Conservation (phyloP, 2,329 filamentous ascomycete genomes). For the Arachnomyces sp. region DNA sequence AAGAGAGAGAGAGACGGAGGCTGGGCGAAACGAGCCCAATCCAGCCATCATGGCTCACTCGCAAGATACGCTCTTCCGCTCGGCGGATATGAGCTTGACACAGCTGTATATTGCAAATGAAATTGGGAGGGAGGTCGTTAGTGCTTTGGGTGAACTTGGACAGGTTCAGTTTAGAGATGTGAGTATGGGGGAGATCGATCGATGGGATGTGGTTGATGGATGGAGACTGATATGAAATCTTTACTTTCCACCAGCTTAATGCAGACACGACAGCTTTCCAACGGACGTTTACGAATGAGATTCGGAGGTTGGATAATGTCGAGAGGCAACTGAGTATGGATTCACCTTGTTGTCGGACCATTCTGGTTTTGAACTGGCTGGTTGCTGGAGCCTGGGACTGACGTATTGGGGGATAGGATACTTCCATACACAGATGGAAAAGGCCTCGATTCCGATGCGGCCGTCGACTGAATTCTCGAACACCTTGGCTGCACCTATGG, state of each 20-base stretch:
- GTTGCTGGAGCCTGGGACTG: background rate
- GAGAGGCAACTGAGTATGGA: slow-evolving; percentile 86
- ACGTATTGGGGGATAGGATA: slow-evolving; percentile 55
- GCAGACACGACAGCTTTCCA: slow-evolving; percentile 90
- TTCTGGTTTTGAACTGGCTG: background rate
- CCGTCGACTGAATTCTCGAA: slow-evolving; percentile 88
- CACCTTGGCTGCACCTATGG: slow-evolving; percentile 76
- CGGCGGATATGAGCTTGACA: slow-evolving; percentile 99
- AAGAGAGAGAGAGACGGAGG: too few species aligned
- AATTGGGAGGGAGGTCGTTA: slow-evolving; percentile 95
- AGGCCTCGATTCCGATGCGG: slow-evolving; percentile 74
- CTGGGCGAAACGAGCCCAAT: slow-evolving; percentile 1
- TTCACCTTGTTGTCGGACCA: slow-evolving; percentile 15
- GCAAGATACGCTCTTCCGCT: slow-evolving; percentile 96
- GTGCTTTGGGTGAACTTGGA: slow-evolving; percentile 89
- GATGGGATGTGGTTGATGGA: background rate
- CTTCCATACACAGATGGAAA: slow-evolving; percentile 94
- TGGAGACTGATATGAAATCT: slow-evolving; percentile 18
- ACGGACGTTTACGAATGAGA: slow-evolving; percentile 94
- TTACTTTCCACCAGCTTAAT: slow-evolving; percentile 61
- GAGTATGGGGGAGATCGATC: slow-evolving; percentile 34
- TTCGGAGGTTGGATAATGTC: slow-evolving; percentile 93
- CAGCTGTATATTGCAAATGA: slow-evolving; percentile 99
- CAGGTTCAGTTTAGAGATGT: slow-evolving; percentile 97
- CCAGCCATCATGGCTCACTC: slow-evolving; percentile 48